Base-by-base conservation (phyloP, 208 protist genomes). In the Tritrichomonas musculus region DNA sequence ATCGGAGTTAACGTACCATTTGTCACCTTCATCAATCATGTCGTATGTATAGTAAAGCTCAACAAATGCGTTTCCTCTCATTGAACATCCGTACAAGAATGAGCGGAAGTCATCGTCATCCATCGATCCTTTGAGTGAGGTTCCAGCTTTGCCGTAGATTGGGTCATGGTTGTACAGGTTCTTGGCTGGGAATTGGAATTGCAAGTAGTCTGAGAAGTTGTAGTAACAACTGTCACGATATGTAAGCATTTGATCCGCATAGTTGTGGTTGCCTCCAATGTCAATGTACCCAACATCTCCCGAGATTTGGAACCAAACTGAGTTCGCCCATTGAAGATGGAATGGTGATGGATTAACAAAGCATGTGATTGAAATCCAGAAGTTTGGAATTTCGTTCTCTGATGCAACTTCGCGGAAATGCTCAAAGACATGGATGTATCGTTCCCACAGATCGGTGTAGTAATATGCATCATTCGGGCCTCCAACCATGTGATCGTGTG, bases 361-460 rank as follows among this genome's bases (percentile, higher is more conserved):
- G 41, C 73, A 82, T 82, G 73, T 82, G 41, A 82, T 82, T 9
- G 41, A 82, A 39, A 82, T 82, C 73, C 73, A 82, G 5, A 82
- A 50, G 41, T 82, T 41, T 25, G 41, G 4, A 27, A 82, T 82
- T 41, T 47, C 33, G 8, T 50, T 50, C 3, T 30, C 39, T 1
- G 3, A 9, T 14, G 69, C 69, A 27, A 4, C 44, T 33, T 77
- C 8, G 36, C 69, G 14, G 1, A 77, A 47, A 27, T 20, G 33
- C 4, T 82, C 73, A 27, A 82, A 82, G 14, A 82, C 11, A 5
- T 82, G 44, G 33, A 47, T 20, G 25, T 82, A 82, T 50, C 39
- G 33, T 39, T 82, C 73, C 73, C 73, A 82, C 0, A 82, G 33
- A 30, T 82, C 73, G 30, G 73, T 82, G 41, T 47, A 82, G 41